phyloP scores from a whole-genome alignment of 345 rosid genomes.

The Camelina neglecta region DNA sequence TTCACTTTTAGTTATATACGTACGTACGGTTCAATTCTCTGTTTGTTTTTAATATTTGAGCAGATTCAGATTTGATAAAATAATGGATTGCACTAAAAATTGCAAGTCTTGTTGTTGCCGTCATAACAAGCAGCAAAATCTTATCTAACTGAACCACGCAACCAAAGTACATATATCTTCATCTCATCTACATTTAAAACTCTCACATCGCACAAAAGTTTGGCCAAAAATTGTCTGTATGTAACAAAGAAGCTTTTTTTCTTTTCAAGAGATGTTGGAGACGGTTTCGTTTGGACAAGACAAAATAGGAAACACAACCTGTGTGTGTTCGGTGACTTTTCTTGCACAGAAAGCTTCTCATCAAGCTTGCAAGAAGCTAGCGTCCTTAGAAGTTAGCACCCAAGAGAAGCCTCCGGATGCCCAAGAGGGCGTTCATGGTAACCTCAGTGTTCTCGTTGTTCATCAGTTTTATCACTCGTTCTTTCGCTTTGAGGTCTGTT shows the following conservation, averaged over 20 bases:
- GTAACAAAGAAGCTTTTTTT: constrained; percentile 28
- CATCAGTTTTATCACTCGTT: constrained; percentile 84
- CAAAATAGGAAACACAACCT: constrained; percentile 16
- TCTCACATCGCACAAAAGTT: not conserved
- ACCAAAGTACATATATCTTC: too few relatives aligned
- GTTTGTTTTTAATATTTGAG: too few relatives aligned
- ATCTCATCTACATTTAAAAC: too few relatives aligned
- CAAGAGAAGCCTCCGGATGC: constrained; percentile 83
- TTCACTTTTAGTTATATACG: too few relatives aligned
- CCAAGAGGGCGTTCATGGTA: constrained; percentile 70
- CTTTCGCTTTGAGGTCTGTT: constrained; percentile 89
- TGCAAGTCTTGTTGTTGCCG: too few relatives aligned
- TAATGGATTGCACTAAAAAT: too few relatives aligned
- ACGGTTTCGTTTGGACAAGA: constrained; percentile 16
- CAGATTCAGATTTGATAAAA: too few relatives aligned
- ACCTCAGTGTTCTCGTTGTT: constrained; percentile 79
- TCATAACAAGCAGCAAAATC: too few relatives aligned
- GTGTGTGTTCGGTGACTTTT: constrained; percentile 27
- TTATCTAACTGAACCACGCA: too few relatives aligned
- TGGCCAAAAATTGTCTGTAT: not conserved
- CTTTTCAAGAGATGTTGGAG: constrained; percentile 3
- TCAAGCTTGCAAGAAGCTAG: constrained; percentile 54
- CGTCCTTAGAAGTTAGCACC: constrained; percentile 69
- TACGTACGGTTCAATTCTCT: too few relatives aligned
- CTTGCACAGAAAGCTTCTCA: constrained; percentile 10